Percentiles rank a stretch among this genome's conserved stretches.
These are phyloP conservation scores for Papiliotrema fonsecae DNA, from an alignment of 1,284 basidiomycete genomes.

Conservation along the genomic window DNA sequence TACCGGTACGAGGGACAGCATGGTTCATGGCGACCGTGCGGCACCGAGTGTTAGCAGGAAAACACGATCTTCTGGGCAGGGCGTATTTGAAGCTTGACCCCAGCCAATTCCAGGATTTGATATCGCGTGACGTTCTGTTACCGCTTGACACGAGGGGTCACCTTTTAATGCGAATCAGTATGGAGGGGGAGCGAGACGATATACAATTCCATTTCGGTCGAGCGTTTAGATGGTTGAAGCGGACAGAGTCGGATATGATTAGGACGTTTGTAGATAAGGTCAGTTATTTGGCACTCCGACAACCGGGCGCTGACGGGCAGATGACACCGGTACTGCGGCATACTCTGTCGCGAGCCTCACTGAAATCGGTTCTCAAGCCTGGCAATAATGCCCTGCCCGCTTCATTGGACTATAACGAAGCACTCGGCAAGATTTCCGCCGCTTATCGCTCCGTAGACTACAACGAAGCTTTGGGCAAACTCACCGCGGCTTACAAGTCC, in stretches of 20 bases:
- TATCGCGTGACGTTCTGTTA: slow-evolving; percentile 88
- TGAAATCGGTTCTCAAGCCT: slow-evolving; percentile 71
- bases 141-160: slow-evolving; percentile 75
- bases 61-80: slow-evolving; percentile 85
- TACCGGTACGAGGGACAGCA: slow-evolving; percentile 70
- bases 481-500: slow-evolving; percentile 72
- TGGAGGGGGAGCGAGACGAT: slow-evolving; percentile 98
- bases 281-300: slow-evolving; percentile 16
- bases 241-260: slow-evolving; percentile 94
- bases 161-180: slow-evolving; percentile 81
- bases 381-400: slow-evolving; percentile 45
- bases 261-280: slow-evolving; percentile 96
- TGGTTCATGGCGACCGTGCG: slow-evolving; percentile 97
- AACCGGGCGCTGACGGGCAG: slow-evolving; percentile 49
- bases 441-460: slow-evolving; percentile 77
- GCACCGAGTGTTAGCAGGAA: slow-evolving; percentile 80
- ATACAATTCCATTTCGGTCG: slow-evolving; percentile 96
- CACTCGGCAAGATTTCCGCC: slow-evolving; percentile 62
- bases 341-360: slow-evolving; percentile 70
- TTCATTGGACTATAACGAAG: slow-evolving; percentile 70
- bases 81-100: slow-evolving; percentile 92
- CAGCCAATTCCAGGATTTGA: slow-evolving; percentile 76
- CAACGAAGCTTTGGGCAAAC: slow-evolving; percentile 59
- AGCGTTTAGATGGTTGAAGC: slow-evolving; percentile 88
- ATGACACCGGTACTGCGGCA: slow-evolving; percentile 93